These are phyloP conservation scores for Boletellus sp. DNA, from an alignment of 768 basidiomycete genomes.

Conservation along the genomic window DNA sequence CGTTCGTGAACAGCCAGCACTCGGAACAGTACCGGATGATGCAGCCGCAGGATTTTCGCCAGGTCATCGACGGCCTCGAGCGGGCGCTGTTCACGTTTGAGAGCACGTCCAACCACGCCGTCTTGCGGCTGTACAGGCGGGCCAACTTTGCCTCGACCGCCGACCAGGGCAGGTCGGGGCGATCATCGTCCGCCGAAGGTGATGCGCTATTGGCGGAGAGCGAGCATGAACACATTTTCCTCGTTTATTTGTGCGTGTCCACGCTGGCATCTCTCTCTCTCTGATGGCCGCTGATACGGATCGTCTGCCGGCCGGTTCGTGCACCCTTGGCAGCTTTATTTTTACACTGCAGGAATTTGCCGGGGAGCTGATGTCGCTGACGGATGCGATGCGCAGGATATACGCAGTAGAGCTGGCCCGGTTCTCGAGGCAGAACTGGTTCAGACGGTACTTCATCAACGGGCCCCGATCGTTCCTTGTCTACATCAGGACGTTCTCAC, in stretches of 20 bases:
- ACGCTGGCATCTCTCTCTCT: not conserved
- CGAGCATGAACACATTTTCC: constrained; percentile 81
- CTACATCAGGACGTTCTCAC: constrained; percentile 16
- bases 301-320: too few relatives aligned
- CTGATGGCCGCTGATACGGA: too few relatives aligned
- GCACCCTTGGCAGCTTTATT: constrained; percentile 64
- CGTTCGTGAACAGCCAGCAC: constrained; percentile 49
- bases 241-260: constrained; percentile 84
- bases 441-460: constrained; percentile 34
- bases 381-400: constrained; percentile 81
- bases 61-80: constrained; percentile 63
- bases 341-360: constrained; percentile 96
- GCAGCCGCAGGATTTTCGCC: constrained; percentile 57
- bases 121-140: constrained; percentile 68
- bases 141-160: constrained; percentile 36
- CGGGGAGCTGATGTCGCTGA: constrained; percentile 72
- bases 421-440: constrained; percentile 35
- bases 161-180: constrained; percentile 12
- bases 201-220: constrained; percentile 38
- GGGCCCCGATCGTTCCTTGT: constrained; percentile 24
- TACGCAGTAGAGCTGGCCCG: constrained; percentile 60
- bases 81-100: constrained; percentile 71
- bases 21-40: constrained; percentile 32
- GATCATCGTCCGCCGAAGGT: constrained; percentile 25
- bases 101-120: constrained; percentile 78